Evolutionary conservation across 768 basidiomycete genomes (phyloP).

Genomic region (Amanita thiersii): DNA sequence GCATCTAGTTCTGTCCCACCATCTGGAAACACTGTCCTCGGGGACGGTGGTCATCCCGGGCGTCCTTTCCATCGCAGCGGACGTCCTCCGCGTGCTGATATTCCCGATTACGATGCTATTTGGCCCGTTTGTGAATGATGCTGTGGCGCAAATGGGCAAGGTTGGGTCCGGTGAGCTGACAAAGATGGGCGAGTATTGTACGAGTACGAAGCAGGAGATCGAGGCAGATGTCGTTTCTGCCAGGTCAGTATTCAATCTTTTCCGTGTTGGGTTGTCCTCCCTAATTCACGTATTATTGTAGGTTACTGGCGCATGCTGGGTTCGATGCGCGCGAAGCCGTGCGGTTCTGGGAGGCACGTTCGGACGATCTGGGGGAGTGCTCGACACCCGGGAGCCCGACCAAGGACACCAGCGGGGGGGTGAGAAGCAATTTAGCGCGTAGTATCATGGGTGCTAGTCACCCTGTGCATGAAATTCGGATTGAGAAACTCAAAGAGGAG

Average conservation of each 20-base stretch:
- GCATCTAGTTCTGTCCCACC: conserved; percentile 85
- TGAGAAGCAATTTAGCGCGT: conserved; percentile 24
- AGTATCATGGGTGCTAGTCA: conserved; percentile 53
- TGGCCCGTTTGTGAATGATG: conserved; percentile 94
- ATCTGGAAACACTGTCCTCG: conserved; percentile 86
- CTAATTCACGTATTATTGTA: conserved; percentile 19
- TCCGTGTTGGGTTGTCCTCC: conserved; percentile 2
- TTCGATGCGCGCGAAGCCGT: conserved; percentile 83
- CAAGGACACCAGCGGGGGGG: conserved; percentile 13
- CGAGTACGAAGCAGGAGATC: conserved; percentile 75
- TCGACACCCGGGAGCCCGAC: conserved; percentile 17
- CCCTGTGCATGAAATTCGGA: conserved; percentile 60
- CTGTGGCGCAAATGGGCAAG: conserved; percentile 73
- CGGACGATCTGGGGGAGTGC: conserved; percentile 38
- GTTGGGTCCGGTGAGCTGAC: conserved; percentile 69
- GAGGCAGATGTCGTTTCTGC: conserved; percentile 90
- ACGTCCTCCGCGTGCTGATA: conserved; percentile 67
- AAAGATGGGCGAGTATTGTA: conserved; percentile 68
- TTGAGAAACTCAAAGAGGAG: conserved; percentile 55
- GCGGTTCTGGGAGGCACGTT: conserved; percentile 71
- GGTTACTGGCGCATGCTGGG: conserved; percentile 87
- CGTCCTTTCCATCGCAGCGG: conserved; percentile 66
- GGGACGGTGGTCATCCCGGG: conserved; percentile 78
- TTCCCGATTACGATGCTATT: conserved; percentile 90
- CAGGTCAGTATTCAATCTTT: conserved; percentile 37